Conservation (phyloP, 2,329 filamentous ascomycete genomes). For the Parafenestella ontariensis region DNA sequence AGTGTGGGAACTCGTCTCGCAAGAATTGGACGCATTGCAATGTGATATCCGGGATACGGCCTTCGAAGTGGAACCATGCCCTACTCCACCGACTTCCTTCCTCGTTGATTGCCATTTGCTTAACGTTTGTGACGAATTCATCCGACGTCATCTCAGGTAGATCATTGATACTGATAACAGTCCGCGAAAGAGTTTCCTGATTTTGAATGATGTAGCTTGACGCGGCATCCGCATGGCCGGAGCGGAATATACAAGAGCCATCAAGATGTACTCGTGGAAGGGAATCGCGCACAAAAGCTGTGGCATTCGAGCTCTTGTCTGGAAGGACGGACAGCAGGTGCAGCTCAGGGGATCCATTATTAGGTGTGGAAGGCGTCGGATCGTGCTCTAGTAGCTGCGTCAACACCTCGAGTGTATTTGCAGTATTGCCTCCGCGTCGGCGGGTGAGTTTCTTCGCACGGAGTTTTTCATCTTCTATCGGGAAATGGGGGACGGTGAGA, state of each 20-base stretch:
- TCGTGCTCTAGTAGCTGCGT: slow-evolving; percentile 57
- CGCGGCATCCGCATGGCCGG: slow-evolving; percentile 62
- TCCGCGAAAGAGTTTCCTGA: slow-evolving; percentile 65
- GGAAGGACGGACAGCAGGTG: slow-evolving; percentile 61
- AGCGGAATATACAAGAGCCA: slow-evolving; percentile 65
- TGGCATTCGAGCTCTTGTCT: slow-evolving; percentile 58
- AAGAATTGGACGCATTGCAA: slow-evolving; percentile 67
- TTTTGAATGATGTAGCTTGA: slow-evolving; percentile 75
- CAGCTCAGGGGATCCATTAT: slow-evolving; percentile 22
- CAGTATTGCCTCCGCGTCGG: slow-evolving; percentile 75
- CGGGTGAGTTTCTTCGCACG: slow-evolving; percentile 66
- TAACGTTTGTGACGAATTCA: slow-evolving; percentile 62
- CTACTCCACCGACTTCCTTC: slow-evolving; percentile 32
- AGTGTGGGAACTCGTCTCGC: slow-evolving; percentile 38
- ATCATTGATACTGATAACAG: slow-evolving; percentile 73
- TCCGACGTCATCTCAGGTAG: slow-evolving; percentile 70
- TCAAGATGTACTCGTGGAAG: slow-evolving; percentile 60
- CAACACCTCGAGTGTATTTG: slow-evolving; percentile 75
- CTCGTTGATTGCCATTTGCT: slow-evolving; percentile 40
- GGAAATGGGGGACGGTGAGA: slow-evolving; percentile 65
- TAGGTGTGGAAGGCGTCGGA: background rate
- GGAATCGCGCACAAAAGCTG: slow-evolving; percentile 61
- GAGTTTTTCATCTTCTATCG: slow-evolving; percentile 74
- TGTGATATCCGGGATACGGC: slow-evolving; percentile 68
- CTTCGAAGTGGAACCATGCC: slow-evolving; percentile 78